These are phyloP conservation scores for Beauveria caledonica DNA, from an alignment of 2,329 filamentous ascomycete genomes.

Conservation along the genomic window DNA sequence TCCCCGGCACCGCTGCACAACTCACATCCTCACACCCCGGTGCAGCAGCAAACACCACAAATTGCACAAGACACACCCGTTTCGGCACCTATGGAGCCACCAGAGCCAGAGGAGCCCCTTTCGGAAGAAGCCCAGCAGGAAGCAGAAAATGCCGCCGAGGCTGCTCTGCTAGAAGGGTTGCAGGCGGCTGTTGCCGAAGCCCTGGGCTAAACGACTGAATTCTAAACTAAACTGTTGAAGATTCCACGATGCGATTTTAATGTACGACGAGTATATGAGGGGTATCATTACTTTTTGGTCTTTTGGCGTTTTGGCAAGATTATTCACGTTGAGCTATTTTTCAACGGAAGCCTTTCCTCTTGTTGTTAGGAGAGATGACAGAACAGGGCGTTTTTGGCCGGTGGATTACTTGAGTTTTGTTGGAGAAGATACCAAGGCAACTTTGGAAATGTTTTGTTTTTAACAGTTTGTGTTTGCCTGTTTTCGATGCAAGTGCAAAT, in stretches of 20 bases:
- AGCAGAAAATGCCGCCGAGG: constrained; percentile 28
- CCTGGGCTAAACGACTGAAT: constrained; percentile 1
- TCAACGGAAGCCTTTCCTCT: neutral
- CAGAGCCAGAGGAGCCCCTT: constrained; percentile 18
- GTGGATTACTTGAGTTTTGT: neutral
- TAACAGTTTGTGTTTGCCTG: neutral
- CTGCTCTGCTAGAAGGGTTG: constrained; percentile 26
- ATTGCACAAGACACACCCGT: constrained; percentile 1
- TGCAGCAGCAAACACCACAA: neutral
- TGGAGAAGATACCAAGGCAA: constrained; percentile 4
- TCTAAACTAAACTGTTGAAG: neutral
- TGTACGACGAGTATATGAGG: constrained; percentile 1
- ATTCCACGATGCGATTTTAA: neutral
- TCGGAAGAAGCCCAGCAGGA: constrained; percentile 17
- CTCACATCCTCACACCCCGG: constrained; percentile 6
- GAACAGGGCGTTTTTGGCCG: neutral
- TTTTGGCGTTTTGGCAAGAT: neutral
- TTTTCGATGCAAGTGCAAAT: too few relatives aligned
- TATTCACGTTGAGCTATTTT: neutral
- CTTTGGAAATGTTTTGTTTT: neutral
- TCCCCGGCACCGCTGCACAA: neutral
- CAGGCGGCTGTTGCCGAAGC: constrained; percentile 26
- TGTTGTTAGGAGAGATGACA: neutral
- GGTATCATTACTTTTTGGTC: neutral
- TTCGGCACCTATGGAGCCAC: constrained; percentile 13